A percentile compares a stretch with the other conserved stretches of the same genome.
Conservation (phyloP, 768 basidiomycete genomes). For the Zangia roseola region DNA sequence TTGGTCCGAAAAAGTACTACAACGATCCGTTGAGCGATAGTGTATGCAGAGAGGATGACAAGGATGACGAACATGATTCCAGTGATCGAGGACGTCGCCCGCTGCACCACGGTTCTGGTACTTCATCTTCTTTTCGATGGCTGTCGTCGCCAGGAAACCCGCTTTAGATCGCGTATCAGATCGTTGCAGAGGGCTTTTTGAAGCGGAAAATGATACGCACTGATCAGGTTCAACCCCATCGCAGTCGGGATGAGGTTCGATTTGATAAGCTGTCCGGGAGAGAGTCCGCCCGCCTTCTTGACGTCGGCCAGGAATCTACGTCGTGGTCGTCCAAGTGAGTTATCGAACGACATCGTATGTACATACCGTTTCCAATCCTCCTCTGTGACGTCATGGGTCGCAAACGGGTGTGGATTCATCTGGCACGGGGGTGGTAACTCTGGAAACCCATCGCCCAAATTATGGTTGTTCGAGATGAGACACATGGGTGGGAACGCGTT, state of each 20-base stretch:
- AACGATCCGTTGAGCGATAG: neutral
- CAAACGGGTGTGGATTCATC: slow-evolving; percentile 47
- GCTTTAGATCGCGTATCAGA: too few species aligned
- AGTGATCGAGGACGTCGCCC: slow-evolving; percentile 42
- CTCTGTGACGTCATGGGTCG: slow-evolving; percentile 47
- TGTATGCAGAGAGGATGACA: too few species aligned
- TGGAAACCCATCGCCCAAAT: slow-evolving; percentile 45
- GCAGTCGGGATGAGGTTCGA: slow-evolving; percentile 32
- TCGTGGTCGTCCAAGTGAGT: neutral
- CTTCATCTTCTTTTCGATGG: slow-evolving; percentile 28
- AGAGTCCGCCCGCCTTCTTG: slow-evolving; percentile 33
- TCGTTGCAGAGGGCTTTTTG: too few species aligned
- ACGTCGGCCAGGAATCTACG: slow-evolving; percentile 42
- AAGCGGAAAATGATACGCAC: slow-evolving; percentile 8
- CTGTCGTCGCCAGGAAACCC: slow-evolving; percentile 14
- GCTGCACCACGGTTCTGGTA: slow-evolving; percentile 39
- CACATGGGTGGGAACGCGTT: slow-evolving; percentile 30
- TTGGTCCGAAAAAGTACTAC: slow-evolving; percentile 50
- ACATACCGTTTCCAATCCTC: slow-evolving; percentile 48
- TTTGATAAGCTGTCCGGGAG: slow-evolving; percentile 33
- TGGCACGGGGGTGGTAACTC: slow-evolving; percentile 40
- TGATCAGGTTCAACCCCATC: slow-evolving; percentile 28
- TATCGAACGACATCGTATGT: too few species aligned
- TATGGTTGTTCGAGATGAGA: slow-evolving; percentile 24
- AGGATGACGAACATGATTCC: slow-evolving; percentile 41